A percentile compares a stretch with the other conserved stretches of the same genome.
phyloP scores from a whole-genome alignment of 2,329 filamentous ascomycete genomes.

The Ophiostoma triangulosporum region DNA sequence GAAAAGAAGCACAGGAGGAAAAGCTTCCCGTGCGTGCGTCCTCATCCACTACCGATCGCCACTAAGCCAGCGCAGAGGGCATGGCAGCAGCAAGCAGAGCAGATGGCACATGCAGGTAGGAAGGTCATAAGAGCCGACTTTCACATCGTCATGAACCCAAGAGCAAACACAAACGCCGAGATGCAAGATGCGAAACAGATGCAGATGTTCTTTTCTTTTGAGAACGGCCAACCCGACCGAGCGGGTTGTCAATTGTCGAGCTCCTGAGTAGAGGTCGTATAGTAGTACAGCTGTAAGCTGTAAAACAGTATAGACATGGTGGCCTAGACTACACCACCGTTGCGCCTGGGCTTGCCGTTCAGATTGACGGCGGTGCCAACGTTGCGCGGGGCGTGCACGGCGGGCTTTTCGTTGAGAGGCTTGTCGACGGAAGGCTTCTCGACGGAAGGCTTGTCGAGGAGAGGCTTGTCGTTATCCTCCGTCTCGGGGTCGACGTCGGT shows the following conservation, averaged over 20 bases:
- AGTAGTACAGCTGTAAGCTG: too few relatives aligned
- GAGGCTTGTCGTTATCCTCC: conserved; percentile 37
- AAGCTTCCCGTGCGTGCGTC: not conserved
- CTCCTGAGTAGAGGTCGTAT: not conserved
- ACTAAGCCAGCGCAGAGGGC: too few relatives aligned
- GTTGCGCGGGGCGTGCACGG: not conserved
- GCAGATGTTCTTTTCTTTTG: not conserved
- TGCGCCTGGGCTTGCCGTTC: conserved; percentile 16
- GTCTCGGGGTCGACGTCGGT: conserved; percentile 43
- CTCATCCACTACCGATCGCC: not conserved
- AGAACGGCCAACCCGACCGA: not conserved
- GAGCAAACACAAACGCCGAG: conserved; percentile 8
- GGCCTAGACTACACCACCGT: not conserved
- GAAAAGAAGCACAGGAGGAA: not conserved
- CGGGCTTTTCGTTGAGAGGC: conserved; percentile 3
- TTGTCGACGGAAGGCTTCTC: conserved; percentile 4
- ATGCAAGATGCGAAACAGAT: conserved; percentile 6
- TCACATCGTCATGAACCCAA: conserved; percentile 1
- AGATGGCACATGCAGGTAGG: not conserved
- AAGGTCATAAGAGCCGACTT: not conserved
- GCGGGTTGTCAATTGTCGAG: not conserved
- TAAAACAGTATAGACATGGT: too few relatives aligned
- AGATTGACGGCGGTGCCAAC: not conserved
- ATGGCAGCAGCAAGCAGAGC: too few relatives aligned
- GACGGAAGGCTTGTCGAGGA: too few relatives aligned